Percentiles rank a stretch among this genome's conserved stretches.
phyloP scores from a whole-genome alignment of 352 stramenopile species.

The Phytophthora uliginosa region DNA sequence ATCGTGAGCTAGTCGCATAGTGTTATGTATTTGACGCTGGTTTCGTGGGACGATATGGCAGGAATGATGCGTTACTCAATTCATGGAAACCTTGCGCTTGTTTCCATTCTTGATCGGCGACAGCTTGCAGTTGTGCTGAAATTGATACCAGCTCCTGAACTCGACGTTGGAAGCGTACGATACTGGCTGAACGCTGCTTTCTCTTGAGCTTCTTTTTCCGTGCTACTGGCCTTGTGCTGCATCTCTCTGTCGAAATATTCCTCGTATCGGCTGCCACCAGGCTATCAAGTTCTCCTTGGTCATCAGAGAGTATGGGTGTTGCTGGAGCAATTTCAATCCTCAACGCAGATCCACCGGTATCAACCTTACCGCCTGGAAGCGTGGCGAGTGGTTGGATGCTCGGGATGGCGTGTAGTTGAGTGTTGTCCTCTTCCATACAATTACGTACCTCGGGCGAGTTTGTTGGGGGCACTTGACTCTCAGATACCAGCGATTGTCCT shows the following conservation, averaged over 20 bases:
- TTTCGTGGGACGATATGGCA: background rate
- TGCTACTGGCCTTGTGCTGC: background rate
- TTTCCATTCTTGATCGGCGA: conserved; percentile 21
- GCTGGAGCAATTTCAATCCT: background rate
- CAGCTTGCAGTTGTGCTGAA: conserved; percentile 22
- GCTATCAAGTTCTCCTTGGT: background rate
- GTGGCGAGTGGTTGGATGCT: background rate
- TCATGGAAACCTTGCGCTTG: conserved; percentile 21
- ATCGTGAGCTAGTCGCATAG: background rate
- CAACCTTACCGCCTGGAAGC: background rate
- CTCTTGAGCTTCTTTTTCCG: conserved; percentile 26
- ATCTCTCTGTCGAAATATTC: background rate
- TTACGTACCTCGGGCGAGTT: background rate
- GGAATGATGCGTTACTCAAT: conserved; percentile 9
- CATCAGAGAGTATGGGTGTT: background rate
- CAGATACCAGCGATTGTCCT: background rate
- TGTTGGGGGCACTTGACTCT: background rate
- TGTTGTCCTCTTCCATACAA: background rate
- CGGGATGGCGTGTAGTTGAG: background rate
- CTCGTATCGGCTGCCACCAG: background rate
- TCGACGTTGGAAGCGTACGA: conserved; percentile 17
- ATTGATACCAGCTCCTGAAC: conserved; percentile 30
- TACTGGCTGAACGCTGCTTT: conserved; percentile 15
- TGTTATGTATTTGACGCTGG: background rate
- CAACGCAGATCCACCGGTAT: background rate